Evolutionary conservation across 2,329 filamentous ascomycete genomes (phyloP).

Genomic region (Neonectria punicea): DNA sequence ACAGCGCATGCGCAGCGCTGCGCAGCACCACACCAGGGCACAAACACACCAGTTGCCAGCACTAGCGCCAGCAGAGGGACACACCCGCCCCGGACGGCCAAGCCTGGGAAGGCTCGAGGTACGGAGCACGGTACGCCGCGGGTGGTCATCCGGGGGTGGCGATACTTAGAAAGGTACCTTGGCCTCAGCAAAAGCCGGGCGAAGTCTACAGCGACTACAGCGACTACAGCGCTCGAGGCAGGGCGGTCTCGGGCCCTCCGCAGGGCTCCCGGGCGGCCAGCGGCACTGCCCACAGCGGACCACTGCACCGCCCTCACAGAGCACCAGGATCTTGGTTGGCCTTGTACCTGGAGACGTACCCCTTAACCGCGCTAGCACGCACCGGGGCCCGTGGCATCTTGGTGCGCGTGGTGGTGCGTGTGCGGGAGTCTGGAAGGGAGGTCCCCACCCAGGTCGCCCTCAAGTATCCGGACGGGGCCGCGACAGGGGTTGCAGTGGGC

Average conservation of each 20-base stretch:
- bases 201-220: slow-evolving; percentile 12
- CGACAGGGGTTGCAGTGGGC: slow-evolving; percentile 7
- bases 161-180: slow-evolving; percentile 31
- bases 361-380: slow-evolving; percentile 33
- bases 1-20: slow-evolving; percentile 10
- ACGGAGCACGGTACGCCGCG: slow-evolving; percentile 34
- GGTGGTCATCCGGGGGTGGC: slow-evolving; percentile 26
- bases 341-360: slow-evolving; percentile 21
- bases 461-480: slow-evolving; percentile 20
- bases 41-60: slow-evolving; percentile 21
- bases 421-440: slow-evolving; percentile 29
- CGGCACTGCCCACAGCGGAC: slow-evolving; percentile 19
- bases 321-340: slow-evolving; percentile 6
- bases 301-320: slow-evolving; percentile 19
- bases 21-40: slow-evolving; percentile 9
- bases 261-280: slow-evolving; percentile 18
- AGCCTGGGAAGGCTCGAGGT: slow-evolving; percentile 30
- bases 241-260: slow-evolving; percentile 19
- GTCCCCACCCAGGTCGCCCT: slow-evolving; percentile 21
- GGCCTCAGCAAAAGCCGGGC: slow-evolving; percentile 1
- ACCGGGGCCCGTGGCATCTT: slow-evolving; percentile 40
- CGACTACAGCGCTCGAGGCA: slow-evolving; percentile 14
- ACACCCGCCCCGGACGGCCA: slow-evolving; percentile 30
- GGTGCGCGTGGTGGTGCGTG: slow-evolving; percentile 24
- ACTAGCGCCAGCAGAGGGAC: slow-evolving; percentile 29